Conservation (phyloP, 1,284 basidiomycete species). For the Malassezia globosa region DNA sequence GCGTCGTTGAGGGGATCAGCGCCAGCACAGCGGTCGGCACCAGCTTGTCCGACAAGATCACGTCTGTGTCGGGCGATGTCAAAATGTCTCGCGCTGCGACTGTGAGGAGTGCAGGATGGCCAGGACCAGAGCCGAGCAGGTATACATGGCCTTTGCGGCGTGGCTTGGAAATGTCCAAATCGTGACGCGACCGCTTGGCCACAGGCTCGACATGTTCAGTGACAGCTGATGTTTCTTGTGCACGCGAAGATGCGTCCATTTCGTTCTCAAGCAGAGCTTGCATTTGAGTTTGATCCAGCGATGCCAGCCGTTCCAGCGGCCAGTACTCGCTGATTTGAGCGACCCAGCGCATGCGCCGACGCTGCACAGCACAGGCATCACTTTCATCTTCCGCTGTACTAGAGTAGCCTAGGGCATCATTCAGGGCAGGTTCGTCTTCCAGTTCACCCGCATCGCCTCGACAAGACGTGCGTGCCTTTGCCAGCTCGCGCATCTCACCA, state of each 20-base stretch:
- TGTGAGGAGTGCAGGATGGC: conserved; percentile 82
- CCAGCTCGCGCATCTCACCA: conserved; percentile 59
- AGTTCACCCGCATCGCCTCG: conserved; percentile 21
- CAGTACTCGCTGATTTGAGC: conserved; percentile 60
- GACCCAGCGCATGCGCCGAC: conserved; percentile 48
- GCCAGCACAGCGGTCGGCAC: conserved; percentile 78
- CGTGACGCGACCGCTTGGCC: conserved; percentile 9
- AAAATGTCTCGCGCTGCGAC: conserved; percentile 71
- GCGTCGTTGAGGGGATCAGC: conserved; percentile 61
- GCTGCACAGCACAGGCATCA: conserved; percentile 18
- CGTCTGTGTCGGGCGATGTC: conserved; percentile 59
- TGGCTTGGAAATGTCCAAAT: neutral
- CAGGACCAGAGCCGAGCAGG: conserved; percentile 85
- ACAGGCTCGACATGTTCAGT: neutral
- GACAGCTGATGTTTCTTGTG: neutral
- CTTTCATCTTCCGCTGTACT: neutral
- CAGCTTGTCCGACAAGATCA: conserved; percentile 92
- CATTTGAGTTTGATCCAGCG: conserved; percentile 62
- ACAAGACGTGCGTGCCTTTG: conserved; percentile 49
- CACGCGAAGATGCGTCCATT: neutral
- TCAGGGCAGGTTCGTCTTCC: conserved; percentile 7
- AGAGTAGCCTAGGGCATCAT: conserved; percentile 3
- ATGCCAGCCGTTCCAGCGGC: conserved; percentile 66
- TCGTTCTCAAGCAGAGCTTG: conserved; percentile 43
- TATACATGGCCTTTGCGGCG: conserved; percentile 48